Base-by-base conservation (phyloP, 140 eudicot genomes). In the Erigeron philadelphicus region DNA sequence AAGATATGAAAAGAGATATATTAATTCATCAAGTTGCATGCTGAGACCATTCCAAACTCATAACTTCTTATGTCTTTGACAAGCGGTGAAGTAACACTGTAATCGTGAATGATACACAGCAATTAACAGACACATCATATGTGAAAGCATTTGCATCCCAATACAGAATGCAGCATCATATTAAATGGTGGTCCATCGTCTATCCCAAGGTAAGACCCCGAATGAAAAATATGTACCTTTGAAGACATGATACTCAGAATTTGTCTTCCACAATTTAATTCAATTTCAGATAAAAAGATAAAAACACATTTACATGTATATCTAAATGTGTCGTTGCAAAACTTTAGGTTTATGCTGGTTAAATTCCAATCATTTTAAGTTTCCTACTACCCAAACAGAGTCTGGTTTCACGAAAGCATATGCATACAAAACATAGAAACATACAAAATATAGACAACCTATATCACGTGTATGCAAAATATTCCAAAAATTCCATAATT, bases 11-110 rank as follows among this genome's bases (percentile, higher is more conserved):
- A 69, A 69, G 2, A 54, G 54, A 54, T 41, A 7, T 18, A 11
- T 69, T 64, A 45, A 7, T 43, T 64, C 54, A 17, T 25, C 19
- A 61, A 12, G 64, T 23, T 19, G 41, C 64, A 58, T 58, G 44
- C 42, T 58, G 16, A 23, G 44, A 58, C 42, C 42, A 23, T 58
- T 58, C 43, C 43, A 40, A 58, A 58, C 23, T 31, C 38, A 31
- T 31, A 6, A 58, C 45, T 60, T 60, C 11, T 25, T 44, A 35
- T 60, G 43, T 38, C 66, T 61, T 41, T 61, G 48, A 9, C 12
- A 18, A 55, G 35, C n/a, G 7, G 13, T 61, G 7, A 61, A n/a
- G 47, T 11, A 61, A 61, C 47, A n/a, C 47, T 31, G 6, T 61
- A 38, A 61, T 38, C 5, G 38, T 31, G 38, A 31, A 31, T 31